Base-by-base conservation (phyloP, 371 early-diverging fungal species). In the Mortierella sp. region DNA sequence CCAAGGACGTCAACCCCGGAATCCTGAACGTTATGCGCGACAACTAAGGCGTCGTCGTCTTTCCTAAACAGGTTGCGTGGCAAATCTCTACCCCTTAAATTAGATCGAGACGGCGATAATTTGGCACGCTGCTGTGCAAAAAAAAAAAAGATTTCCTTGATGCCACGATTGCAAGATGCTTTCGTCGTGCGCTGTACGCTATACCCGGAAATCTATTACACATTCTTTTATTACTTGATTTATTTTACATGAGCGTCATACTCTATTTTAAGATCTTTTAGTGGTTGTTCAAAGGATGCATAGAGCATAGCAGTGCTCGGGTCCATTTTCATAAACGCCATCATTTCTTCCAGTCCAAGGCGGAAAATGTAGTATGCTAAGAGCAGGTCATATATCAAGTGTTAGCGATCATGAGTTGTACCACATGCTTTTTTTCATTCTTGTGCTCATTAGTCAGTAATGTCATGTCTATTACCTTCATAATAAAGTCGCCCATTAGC, bases 361-460 rank as follows among this genome's bases (percentile, higher is more conserved):
- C 68, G 67, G 37, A 73, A 73, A 14, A 67, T 51, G 43, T 73
- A 73, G 59, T 67, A 62, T 39, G 73, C 73, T 73, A 51, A 35
- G 10, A 39, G 24, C 57, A 16, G 30, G 3, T 37, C 2, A 30
- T 35, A 6, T 35, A 35, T 35, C 35, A 8, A 35, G 57, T 0
- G 18, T 18, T 20, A 54, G 55, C 55, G 20, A 24, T 24, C 24
- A 28, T 54, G 1, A 5, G n/a, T 35, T 35, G 35, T 5, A 35
- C 2, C 35, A 35, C 35, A 35, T 3, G 55, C n/a, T 24, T 54
- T n/a, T n/a, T 11, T 24, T 35, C 3, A 35, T 35, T 35, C 35
- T 35, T 35, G 1, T 35, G 3, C 30, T 67, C 16, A 22, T 24
- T 20, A n/a, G 9, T 24, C 20, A 22, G 20, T 20, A 6, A 20